Percentiles rank a stretch among this genome's conserved stretches.
These are phyloP conservation scores for Solanum infundibuliforme DNA, from an alignment of 257 asterid species.

Conservation along the genomic window DNA sequence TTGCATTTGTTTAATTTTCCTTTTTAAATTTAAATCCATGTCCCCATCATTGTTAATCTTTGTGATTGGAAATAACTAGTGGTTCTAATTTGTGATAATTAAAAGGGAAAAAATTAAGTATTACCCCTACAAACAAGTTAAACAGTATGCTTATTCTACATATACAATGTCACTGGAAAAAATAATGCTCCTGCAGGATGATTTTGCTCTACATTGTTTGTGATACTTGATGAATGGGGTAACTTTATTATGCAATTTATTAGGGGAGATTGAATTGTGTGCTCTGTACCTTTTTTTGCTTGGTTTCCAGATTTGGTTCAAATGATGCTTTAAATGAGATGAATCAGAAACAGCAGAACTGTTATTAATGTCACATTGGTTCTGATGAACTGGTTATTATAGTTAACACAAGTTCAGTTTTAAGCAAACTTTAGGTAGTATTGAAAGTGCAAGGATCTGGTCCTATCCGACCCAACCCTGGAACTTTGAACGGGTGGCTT, in stretches of 20 bases:
- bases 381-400: background rate
- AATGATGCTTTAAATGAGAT: background rate
- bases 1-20: background rate
- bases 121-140: background rate
- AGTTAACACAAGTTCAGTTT: background rate
- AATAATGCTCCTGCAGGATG: background rate
- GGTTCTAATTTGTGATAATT: background rate
- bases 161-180: background rate
- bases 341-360: background rate
- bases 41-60: background rate
- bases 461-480: background rate
- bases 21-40: background rate
- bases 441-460: background rate
- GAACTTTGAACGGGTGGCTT: background rate
- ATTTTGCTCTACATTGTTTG: background rate
- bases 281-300: background rate
- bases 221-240: background rate
- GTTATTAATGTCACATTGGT: background rate
- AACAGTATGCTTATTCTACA: background rate
- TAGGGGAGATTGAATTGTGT: background rate
- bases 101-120: background rate
- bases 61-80: background rate
- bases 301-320: background rate
- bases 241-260: background rate
- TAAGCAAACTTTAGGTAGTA: background rate